These are phyloP conservation scores for Pythium dissotocum DNA, from an alignment of 352 stramenopile genomes.

Conservation along the genomic window DNA sequence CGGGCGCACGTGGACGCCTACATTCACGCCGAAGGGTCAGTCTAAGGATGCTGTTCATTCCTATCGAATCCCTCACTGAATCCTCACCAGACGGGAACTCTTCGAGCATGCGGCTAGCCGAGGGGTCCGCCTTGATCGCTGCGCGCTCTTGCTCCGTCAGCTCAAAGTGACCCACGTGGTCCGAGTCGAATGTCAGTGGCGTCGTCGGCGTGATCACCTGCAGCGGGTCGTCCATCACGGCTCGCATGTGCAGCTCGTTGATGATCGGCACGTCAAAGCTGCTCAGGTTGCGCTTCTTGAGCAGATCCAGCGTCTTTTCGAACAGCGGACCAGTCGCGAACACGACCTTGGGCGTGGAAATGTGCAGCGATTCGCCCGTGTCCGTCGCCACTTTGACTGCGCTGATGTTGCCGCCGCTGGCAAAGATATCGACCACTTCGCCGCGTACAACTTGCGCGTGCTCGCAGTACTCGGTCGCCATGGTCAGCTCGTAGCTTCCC, in stretches of 20 bases:
- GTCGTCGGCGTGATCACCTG: constrained; percentile 50
- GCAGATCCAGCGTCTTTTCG: constrained; percentile 59
- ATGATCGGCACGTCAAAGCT: constrained; percentile 64
- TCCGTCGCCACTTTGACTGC: constrained; percentile 54
- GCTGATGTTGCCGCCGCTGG: constrained; percentile 47
- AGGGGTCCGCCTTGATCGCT: constrained; percentile 39
- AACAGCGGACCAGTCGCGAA: constrained; percentile 73
- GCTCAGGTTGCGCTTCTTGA: constrained; percentile 53
- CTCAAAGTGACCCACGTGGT: constrained; percentile 64
- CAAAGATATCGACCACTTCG: constrained; percentile 63
- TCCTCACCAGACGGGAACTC: constrained; percentile 51
- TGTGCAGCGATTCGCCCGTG: constrained; percentile 52
- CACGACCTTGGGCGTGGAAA: constrained; percentile 66
- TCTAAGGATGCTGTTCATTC: not conserved
- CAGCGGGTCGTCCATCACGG: constrained; percentile 65
- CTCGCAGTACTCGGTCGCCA: constrained; percentile 64
- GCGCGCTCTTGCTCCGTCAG: constrained; percentile 55
- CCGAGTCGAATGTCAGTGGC: constrained; percentile 74
- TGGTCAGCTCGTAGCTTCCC: constrained; percentile 63
- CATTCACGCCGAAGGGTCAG: not conserved
- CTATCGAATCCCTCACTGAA: not conserved
- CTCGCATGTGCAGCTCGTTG: constrained; percentile 74
- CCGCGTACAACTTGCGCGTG: constrained; percentile 54
- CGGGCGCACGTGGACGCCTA: constrained; percentile 68
- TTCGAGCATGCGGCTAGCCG: constrained; percentile 45